Evolutionary conservation across 805 yeast species (phyloP), one percentile per base, ranked within the genome.

Genomic region (Trichomonascus vanleenenianus): DNA sequence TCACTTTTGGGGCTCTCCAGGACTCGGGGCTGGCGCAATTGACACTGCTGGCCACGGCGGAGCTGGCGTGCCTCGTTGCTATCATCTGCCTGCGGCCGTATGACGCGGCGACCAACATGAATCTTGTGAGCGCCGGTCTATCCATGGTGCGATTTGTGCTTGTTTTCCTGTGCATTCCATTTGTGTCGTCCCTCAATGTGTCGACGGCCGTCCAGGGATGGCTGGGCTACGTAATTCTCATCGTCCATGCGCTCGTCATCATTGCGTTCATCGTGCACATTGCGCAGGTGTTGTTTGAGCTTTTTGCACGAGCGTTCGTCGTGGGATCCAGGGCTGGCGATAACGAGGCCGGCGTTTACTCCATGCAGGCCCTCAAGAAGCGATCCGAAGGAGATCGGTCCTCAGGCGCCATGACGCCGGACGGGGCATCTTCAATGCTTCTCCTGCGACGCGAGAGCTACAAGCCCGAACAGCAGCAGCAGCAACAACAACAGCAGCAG

Each of bases 21-120:
- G 40, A 42, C 4, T 59, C 65, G 1, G 68, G 68, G 7, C 44
- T 58, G 4, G 67, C 68, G 2, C 68, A 64, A 43, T 46, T 64
- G n/a, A 46, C 54, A 0, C 31, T 64, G 2, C 51, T 64, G 19
- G 60, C 63, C 3, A 42, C 56, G 9, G 30, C 53, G 9, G 68
- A 64, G 42, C 42, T 58, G 19, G 46, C 48, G 18, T 48, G 44
- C 31, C 47, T 59, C 18, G 31, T 53, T 9, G 47, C 53, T 4
- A 32, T 59, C 10, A 36, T 45, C 35, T 45, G 36, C n/a, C 44
- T 49, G 30, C 56, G 50, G 31, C 67, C 64, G 14, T 64, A 37
- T 40, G 56, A 50, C 30, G 44, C 48, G 10, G 49, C 41, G 19
- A 57, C 64, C 11, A 53, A 45, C 40, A 62, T 55, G 64, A 64